Evolutionary conservation across 208 protist species (phyloP).

Genomic region (Tetramitus jugosus): DNA sequence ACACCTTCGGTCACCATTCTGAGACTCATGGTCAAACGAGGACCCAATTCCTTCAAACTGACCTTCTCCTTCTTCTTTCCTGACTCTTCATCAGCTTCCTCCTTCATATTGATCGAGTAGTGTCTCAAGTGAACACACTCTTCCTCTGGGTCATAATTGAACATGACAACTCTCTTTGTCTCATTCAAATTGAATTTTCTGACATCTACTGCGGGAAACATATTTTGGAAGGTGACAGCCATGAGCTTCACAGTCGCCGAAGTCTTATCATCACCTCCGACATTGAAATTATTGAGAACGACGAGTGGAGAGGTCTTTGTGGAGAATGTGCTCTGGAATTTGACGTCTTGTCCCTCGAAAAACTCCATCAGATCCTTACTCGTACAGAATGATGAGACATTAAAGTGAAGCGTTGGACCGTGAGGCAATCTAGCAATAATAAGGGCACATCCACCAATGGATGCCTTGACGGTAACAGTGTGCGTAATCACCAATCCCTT

Average conservation of each 20-base stretch:
- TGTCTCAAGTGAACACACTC: constrained; percentile 11
- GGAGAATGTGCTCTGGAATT: neutral
- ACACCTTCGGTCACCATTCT: neutral
- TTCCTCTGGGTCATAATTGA: constrained; percentile 7
- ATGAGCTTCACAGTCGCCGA: neutral
- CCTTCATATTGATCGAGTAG: neutral
- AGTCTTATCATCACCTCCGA: neutral
- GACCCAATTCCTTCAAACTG: neutral
- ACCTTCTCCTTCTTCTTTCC: neutral
- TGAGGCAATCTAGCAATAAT: constrained; percentile 5
- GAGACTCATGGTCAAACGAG: neutral
- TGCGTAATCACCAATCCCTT: too few species aligned
- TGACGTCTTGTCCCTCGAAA: neutral
- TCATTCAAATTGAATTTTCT: neutral
- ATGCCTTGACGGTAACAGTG: too few species aligned
- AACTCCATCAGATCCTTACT: neutral
- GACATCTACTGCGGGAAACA: constrained; percentile 16
- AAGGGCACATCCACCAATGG: too few species aligned
- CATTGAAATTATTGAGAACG: constrained; percentile 13
- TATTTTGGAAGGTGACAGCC: constrained; percentile 12
- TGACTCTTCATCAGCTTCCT: neutral
- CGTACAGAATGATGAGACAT: neutral
- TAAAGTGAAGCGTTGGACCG: constrained; percentile 4
- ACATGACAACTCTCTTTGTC: neutral
- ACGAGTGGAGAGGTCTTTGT: neutral